These are phyloP conservation scores for Friedmanniomyces endolithicus DNA, from an alignment of 495 filamentous ascomycete genomes.

Conservation along the genomic window DNA sequence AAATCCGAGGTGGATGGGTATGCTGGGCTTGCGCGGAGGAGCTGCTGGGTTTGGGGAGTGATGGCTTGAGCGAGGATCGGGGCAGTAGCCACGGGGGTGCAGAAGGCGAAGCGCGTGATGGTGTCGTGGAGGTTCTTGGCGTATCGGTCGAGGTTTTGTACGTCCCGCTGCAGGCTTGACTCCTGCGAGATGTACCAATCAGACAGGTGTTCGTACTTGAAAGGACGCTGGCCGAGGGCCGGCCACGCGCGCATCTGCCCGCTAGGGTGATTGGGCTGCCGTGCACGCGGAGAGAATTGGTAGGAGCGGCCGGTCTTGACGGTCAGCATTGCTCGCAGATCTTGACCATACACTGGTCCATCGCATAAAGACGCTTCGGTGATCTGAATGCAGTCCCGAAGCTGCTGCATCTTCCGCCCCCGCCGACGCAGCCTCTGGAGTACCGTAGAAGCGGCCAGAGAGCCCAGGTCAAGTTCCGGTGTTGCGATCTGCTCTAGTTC, in stretches of 20 bases:
- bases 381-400: conserved; percentile 9
- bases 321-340: conserved; percentile 12
- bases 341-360: conserved; percentile 14
- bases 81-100: conserved; percentile 16
- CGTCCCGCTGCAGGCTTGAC: conserved; percentile 6
- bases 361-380: not conserved
- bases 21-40: conserved; percentile 9
- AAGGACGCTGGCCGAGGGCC: conserved; percentile 4
- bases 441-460: conserved; percentile 3
- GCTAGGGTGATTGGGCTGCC: not conserved
- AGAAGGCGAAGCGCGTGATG: conserved; percentile 16
- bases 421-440: not conserved
- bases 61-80: conserved; percentile 10
- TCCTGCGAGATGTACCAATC: conserved; percentile 10
- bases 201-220: conserved; percentile 8
- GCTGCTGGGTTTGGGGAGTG: conserved; percentile 22
- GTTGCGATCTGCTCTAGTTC: not conserved
- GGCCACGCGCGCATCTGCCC: conserved; percentile 6
- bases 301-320: conserved; percentile 3
- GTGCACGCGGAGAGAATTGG: not conserved
- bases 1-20: conserved; percentile 44
- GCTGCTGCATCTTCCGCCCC: conserved; percentile 8
- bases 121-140: conserved; percentile 9
- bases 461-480: not conserved
- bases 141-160: conserved; percentile 1